These are phyloP conservation scores for Xylaria telfairii DNA, from an alignment of 495 filamentous ascomycete genomes.

Conservation along the genomic window DNA sequence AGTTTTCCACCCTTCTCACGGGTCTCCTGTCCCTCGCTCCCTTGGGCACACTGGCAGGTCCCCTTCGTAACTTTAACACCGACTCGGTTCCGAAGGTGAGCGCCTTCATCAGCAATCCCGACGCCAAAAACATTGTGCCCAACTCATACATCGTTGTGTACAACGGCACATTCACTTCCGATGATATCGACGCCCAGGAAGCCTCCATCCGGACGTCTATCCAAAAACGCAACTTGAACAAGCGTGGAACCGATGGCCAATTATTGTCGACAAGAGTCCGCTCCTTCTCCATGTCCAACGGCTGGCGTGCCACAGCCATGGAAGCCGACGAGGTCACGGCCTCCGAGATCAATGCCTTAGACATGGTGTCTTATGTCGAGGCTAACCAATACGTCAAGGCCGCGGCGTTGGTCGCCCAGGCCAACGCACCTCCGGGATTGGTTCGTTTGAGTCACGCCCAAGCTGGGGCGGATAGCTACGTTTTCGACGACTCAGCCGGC, in stretches of 20 bases:
- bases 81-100: constrained; percentile 42
- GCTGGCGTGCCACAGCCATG: constrained; percentile 56
- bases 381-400: constrained; percentile 50
- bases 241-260: constrained; percentile 48
- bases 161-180: constrained; percentile 50
- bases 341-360: constrained; percentile 49
- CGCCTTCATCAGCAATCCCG: constrained; percentile 52
- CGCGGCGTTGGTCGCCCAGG: constrained; percentile 43
- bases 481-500: constrained; percentile 53
- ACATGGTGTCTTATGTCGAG: constrained; percentile 56
- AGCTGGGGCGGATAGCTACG: constrained; percentile 41
- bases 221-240: constrained; percentile 54
- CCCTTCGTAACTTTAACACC: constrained; percentile 24
- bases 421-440: constrained; percentile 48
- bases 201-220: constrained; percentile 48
- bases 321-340: constrained; percentile 56
- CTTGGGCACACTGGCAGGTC: constrained; percentile 30
- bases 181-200: constrained; percentile 49
- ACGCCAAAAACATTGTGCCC: constrained; percentile 46
- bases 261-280: constrained; percentile 49
- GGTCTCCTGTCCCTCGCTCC: constrained; percentile 41
- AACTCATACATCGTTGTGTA: constrained; percentile 59
- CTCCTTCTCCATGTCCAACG: constrained; percentile 46
- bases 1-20: constrained; percentile 41
- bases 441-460: constrained; percentile 49